Evolutionary conservation across 768 basidiomycete genomes (phyloP), one percentile per base, ranked within the genome.

Genomic region (Suillus placidus): DNA sequence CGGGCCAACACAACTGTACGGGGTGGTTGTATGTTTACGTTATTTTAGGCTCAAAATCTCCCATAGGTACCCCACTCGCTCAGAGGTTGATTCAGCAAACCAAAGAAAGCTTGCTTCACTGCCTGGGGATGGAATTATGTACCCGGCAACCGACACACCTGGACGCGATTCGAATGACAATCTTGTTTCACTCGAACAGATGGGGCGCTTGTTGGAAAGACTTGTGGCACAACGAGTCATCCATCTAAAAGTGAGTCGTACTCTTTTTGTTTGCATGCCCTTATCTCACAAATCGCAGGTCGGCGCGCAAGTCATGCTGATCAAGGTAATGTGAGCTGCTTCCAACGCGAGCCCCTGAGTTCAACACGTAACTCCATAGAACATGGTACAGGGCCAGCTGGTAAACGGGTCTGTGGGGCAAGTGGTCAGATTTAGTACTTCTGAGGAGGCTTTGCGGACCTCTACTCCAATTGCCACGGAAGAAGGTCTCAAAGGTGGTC

Each of bases 271-370:
- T n/a, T 38, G 5, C 52, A 43, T 23, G 18, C 55, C 26, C 34
- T 57, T 30, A 60, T 37, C 58, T 64, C 55, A 71, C 66, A 40
- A n/a, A 56, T 49, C 35, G 51, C 62, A 93, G 85, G 80, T 89
- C 61, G 90, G 89, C 14, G 92, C 93, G 4, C 95, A 97, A 73
- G 95, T 97, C 5, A 94, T 94, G 92, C 74, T 92, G 3, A 82
- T 91, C 68, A 91, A 91, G 81, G 90, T 87, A 65, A 9, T 56
- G 35, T 38, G 45, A 13, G n/a, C 16, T 63, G 13, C 26, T 60
- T 61, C 10, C 9, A 38, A 30, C 1, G 6, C 18, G 26, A 42
- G 20, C 10, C 16, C 37, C 23, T 35, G 6, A 38, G 8, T 61
- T 34, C 10, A 61, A 58, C 23, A 58, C 68, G 55, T 16, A 37